These are phyloP conservation scores for Wickerhamomyces kurtzmanii DNA, from an alignment of 805 yeast genomes.

Conservation along the genomic window DNA sequence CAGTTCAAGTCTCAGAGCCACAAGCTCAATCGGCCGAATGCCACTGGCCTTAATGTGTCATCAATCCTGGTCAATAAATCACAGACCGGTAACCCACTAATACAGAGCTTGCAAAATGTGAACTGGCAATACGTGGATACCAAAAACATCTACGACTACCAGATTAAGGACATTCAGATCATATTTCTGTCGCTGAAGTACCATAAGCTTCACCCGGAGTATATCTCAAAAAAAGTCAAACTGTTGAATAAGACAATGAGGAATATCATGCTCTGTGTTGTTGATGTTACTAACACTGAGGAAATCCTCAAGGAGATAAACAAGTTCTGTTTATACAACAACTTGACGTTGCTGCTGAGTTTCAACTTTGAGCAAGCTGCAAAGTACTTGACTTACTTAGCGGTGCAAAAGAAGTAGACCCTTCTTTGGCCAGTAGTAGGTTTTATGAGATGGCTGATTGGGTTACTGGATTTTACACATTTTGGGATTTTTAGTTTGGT, in stretches of 20 bases:
- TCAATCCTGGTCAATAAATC: slow-evolving; percentile 49
- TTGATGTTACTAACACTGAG: slow-evolving; percentile 55
- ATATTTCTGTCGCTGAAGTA: slow-evolving; percentile 61
- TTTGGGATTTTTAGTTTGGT: too few species aligned
- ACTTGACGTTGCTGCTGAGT: slow-evolving; percentile 28
- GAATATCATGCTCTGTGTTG: slow-evolving; percentile 50
- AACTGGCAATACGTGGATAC: slow-evolving; percentile 40
- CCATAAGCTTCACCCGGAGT: slow-evolving; percentile 70
- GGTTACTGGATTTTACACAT: too few species aligned
- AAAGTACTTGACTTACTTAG: slow-evolving; percentile 26
- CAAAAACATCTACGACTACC: slow-evolving; percentile 50
- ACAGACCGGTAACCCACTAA: slow-evolving; percentile 66
- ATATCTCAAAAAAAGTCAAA: slow-evolving; percentile 48
- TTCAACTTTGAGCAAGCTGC: slow-evolving; percentile 46
- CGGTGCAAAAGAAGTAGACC: too few species aligned
- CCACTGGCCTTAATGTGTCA: slow-evolving; percentile 9
- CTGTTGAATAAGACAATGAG: slow-evolving; percentile 28
- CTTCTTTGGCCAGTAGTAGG: too few species aligned
- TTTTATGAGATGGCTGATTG: too few species aligned
- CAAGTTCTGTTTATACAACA: slow-evolving; percentile 27
- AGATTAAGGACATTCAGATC: slow-evolving; percentile 46
- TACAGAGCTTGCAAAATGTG: slow-evolving; percentile 43
- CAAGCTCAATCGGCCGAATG: slow-evolving; percentile 1
- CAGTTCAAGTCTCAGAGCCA: slow-evolving; percentile 1
- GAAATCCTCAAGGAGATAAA: slow-evolving; percentile 28